A percentile compares a stretch with the other conserved stretches of the same genome.
phyloP scores from a whole-genome alignment of 2,329 filamentous ascomycete genomes.

The Aschersonia sp. region DNA sequence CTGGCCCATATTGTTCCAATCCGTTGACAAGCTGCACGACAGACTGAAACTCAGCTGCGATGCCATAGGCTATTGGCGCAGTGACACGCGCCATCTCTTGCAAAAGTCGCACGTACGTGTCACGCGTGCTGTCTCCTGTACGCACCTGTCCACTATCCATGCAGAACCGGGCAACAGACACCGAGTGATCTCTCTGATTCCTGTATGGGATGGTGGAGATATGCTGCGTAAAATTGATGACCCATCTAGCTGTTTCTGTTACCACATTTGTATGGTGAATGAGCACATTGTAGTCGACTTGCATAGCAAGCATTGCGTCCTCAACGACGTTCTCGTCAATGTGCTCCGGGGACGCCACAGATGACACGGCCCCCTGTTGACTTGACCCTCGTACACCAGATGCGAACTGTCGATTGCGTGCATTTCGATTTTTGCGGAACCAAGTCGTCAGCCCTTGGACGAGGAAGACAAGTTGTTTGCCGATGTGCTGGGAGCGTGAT shows the following conservation, averaged over 20 bases:
- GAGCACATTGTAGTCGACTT: constrained; percentile 50
- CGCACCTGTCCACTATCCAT: constrained; percentile 69
- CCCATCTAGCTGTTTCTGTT: constrained; percentile 58
- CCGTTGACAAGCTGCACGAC: constrained; percentile 43
- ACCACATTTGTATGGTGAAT: constrained; percentile 53
- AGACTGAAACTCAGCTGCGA: constrained; percentile 44
- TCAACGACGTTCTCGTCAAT: constrained; percentile 57
- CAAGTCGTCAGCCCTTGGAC: constrained; percentile 54
- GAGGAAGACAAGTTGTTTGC: constrained; percentile 48
- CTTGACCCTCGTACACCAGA: constrained; percentile 42
- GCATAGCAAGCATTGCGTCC: constrained; percentile 54
- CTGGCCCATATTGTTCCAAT: constrained; percentile 43
- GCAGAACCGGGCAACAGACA: constrained; percentile 51
- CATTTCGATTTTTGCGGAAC: constrained; percentile 54
- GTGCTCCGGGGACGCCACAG: constrained; percentile 23
- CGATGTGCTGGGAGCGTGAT: constrained; percentile 38
- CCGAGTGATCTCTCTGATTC: constrained; percentile 31
- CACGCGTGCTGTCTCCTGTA: constrained; percentile 47
- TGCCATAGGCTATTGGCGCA: constrained; percentile 55
- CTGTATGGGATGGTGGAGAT: constrained; percentile 65
- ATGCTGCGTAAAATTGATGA: constrained; percentile 62
- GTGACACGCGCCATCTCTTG: constrained; percentile 63
- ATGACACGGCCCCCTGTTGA: constrained; percentile 15
- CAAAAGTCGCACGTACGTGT: constrained; percentile 63
- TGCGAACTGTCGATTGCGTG: constrained; percentile 53